A percentile compares a stretch with the other conserved stretches of the same genome.
These are phyloP conservation scores for Malassezia nana DNA, from an alignment of 1,284 basidiomycete genomes.

Conservation along the genomic window DNA sequence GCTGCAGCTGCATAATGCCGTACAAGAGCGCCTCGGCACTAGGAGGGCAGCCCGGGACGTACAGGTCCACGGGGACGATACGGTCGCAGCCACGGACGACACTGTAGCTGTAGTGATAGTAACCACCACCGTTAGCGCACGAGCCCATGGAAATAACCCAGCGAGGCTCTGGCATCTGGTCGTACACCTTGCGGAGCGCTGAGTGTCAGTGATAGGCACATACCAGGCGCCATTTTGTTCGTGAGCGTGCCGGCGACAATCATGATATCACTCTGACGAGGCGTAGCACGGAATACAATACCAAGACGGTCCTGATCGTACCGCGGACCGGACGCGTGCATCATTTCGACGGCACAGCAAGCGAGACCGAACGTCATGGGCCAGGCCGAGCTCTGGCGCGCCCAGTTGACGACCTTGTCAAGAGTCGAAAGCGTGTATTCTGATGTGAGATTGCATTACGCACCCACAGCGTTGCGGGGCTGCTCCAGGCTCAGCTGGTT, in stretches of 20 bases:
- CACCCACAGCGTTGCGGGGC: constrained; percentile 78
- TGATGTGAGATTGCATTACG: constrained; percentile 51
- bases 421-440: constrained; percentile 93
- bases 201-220: constrained; percentile 47
- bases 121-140: constrained; percentile 95
- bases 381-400: constrained; percentile 95
- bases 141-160: constrained; percentile 99
- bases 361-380: constrained; percentile 98
- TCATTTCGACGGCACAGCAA: constrained; percentile 88
- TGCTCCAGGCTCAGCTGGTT: constrained; percentile 62
- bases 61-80: constrained; percentile 92
- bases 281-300: constrained; percentile 94
- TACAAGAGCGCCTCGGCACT: constrained; percentile 73
- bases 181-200: constrained; percentile 35
- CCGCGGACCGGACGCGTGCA: constrained; percentile 91
- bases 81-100: constrained; percentile 99
- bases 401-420: constrained; percentile 98
- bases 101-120: constrained; percentile 90
- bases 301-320: constrained; percentile 98
- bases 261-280: constrained; percentile 97
- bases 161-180: constrained; percentile 48
- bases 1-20: constrained; percentile 70
- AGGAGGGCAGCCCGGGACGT: constrained; percentile 70
- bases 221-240: constrained; percentile 98
- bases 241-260: constrained; percentile 98